phyloP scores from a whole-genome alignment of 179 eudicot genomes.

The Nepenthes alata region DNA sequence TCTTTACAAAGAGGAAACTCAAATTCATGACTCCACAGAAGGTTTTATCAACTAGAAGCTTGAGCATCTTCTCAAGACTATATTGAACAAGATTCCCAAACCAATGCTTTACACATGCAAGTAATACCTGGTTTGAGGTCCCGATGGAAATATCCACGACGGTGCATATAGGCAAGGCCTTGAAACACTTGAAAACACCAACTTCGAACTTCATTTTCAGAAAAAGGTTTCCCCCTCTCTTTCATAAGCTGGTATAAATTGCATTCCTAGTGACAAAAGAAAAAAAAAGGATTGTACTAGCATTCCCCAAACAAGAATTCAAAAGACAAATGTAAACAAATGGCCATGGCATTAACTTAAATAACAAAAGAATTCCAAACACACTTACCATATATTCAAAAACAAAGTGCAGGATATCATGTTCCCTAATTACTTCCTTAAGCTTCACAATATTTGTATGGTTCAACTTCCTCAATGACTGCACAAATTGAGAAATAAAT shows the following conservation, averaged over 20 bases:
- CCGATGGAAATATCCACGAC: slow-evolving; percentile 88
- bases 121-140: slow-evolving; percentile 85
- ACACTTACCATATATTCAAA: slow-evolving; percentile 77
- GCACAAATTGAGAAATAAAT: slow-evolving; percentile 14
- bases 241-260: slow-evolving; percentile 48
- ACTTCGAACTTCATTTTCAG: slow-evolving; percentile 69
- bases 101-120: background rate
- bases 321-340: background rate
- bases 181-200: slow-evolving; percentile 97
- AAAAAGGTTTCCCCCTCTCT: slow-evolving; percentile 35
- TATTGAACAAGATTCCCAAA: no score
- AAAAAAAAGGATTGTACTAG: background rate
- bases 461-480: slow-evolving; percentile 92
- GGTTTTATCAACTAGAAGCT: no score
- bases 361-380: background rate
- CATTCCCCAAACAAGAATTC: background rate
- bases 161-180: slow-evolving; percentile 92
- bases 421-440: slow-evolving; percentile 89
- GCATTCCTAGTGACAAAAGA: slow-evolving; percentile 25
- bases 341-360: background rate
- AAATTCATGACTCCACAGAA: no score
- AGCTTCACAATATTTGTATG: slow-evolving; percentile 97
- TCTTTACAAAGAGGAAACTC: no score
- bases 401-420: slow-evolving; percentile 80
- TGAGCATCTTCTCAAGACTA: no score